phyloP scores from a whole-genome alignment of 2,329 filamentous ascomycete genomes.

The Claviceps quebecensis region DNA sequence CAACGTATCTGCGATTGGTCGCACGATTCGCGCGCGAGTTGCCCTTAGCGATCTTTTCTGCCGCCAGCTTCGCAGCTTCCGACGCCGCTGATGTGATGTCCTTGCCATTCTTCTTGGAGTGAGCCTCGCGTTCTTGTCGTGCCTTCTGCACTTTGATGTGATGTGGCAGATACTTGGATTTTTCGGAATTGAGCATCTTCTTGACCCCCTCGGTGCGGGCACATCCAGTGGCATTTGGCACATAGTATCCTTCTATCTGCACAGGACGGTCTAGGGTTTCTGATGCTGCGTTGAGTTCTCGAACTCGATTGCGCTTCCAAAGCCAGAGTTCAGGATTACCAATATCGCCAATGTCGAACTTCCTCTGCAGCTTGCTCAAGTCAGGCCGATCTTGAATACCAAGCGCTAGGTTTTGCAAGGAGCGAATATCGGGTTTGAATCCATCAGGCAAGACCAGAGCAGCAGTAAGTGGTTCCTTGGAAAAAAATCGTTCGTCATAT shows the following conservation, averaged over 20 bases:
- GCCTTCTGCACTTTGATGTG: conserved; percentile 91
- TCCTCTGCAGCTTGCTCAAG: conserved; percentile 32
- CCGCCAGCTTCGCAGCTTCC: conserved; percentile 57
- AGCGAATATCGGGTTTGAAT: conserved; percentile 31
- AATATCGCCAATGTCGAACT: conserved; percentile 28
- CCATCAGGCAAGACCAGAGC: conserved; percentile 31
- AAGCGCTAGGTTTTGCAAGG: conserved; percentile 30
- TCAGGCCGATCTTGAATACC: conserved; percentile 34
- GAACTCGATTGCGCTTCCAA: conserved; percentile 41
- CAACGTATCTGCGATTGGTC: conserved; percentile 87
- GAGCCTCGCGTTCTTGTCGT: conserved; percentile 79
- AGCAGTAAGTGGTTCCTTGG: conserved; percentile 28
- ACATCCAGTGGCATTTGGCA: conserved; percentile 70
- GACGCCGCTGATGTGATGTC: conserved; percentile 52
- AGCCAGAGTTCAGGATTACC: conserved; percentile 40
- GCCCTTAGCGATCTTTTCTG: conserved; percentile 73
- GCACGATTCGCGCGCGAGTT: conserved; percentile 88
- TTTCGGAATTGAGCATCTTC: conserved; percentile 93
- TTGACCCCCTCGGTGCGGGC: conserved; percentile 88
- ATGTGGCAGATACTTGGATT: conserved; percentile 95
- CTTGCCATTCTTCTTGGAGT: conserved; percentile 50
- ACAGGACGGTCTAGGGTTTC: conserved; percentile 19
- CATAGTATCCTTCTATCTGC: conserved; percentile 55
- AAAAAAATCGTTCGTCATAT: conserved; percentile 33
- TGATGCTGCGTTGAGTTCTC: conserved; percentile 35